Percentiles rank a stretch among this genome's conserved stretches.
These are phyloP conservation scores for Globisporangium polare DNA, from an alignment of 352 stramenopile species.

Conservation along the genomic window DNA sequence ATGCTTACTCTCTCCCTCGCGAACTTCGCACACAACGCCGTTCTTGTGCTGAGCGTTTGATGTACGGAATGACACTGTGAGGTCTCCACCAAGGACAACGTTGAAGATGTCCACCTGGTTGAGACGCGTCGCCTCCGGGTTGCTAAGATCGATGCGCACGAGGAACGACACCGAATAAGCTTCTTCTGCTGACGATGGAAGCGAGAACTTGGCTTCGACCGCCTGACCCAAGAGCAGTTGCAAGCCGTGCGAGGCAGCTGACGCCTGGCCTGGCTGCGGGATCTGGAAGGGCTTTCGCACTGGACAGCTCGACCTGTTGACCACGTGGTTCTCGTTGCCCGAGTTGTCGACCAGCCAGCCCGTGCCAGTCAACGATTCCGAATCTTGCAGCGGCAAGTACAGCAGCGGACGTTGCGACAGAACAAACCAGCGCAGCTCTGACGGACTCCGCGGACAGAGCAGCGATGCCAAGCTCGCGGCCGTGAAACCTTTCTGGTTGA, in stretches of 20 bases:
- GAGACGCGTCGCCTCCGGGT: background rate
- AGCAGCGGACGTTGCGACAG: slow-evolving; percentile 30
- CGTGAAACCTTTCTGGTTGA: slow-evolving; percentile 35
- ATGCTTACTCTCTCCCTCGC: background rate
- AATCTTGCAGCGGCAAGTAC: slow-evolving; percentile 66
- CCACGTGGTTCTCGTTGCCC: slow-evolving; percentile 35
- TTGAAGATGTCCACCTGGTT: slow-evolving; percentile 16
- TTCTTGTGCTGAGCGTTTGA: background rate
- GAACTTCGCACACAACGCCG: slow-evolving; percentile 5
- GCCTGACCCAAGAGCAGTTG: slow-evolving; percentile 32
- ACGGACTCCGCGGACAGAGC: slow-evolving; percentile 24
- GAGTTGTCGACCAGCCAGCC: slow-evolving; percentile 49
- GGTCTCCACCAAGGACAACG: slow-evolving; percentile 5
- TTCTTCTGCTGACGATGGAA: slow-evolving; percentile 4
- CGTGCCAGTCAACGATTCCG: slow-evolving; percentile 3
- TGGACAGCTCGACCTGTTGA: slow-evolving; percentile 23
- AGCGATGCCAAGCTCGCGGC: slow-evolving; percentile 33
- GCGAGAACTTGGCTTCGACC: slow-evolving; percentile 10
- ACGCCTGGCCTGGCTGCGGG: slow-evolving; percentile 8
- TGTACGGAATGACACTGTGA: slow-evolving; percentile 1
- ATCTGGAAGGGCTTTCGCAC: slow-evolving; percentile 63
- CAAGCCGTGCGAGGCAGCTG: slow-evolving; percentile 24
- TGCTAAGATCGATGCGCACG: slow-evolving; percentile 24
- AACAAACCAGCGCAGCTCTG: slow-evolving; percentile 40
- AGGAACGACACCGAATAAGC: slow-evolving; percentile 43